phyloP scores from a whole-genome alignment of 139 green algal genomes.

The Chlamydomonas applanata region DNA sequence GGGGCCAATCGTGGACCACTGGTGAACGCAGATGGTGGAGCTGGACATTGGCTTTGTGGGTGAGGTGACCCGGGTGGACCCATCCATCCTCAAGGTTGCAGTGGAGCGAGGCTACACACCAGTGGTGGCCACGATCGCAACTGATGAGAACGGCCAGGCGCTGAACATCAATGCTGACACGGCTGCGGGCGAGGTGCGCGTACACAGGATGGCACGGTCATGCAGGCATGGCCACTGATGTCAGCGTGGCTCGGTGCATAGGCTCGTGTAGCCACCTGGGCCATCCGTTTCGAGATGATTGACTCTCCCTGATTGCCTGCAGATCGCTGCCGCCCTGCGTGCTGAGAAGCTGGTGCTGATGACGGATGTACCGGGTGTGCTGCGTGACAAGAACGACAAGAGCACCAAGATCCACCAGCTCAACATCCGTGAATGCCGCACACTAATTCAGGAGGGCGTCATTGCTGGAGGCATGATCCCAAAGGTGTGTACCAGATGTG shows the following conservation, averaged over 20 bases:
- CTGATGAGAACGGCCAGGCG: conserved; percentile 73
- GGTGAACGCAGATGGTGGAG: conserved; percentile 75
- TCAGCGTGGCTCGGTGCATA: neutral
- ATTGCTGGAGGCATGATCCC: conserved; percentile 98
- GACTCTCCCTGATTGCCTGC: neutral
- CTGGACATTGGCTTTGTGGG: conserved; percentile 93
- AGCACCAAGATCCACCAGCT: conserved; percentile 73
- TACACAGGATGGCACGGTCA: too few species aligned
- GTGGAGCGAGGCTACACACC: conserved; percentile 84
- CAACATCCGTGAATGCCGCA: conserved; percentile 67
- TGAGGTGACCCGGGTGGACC: conserved; percentile 87
- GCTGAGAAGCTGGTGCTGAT: conserved; percentile 99
- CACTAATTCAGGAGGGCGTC: conserved; percentile 87
- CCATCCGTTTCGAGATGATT: neutral
- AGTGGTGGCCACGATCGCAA: conserved; percentile 94
- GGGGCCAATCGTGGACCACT: too few species aligned
- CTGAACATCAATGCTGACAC: conserved; percentile 99
- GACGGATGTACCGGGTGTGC: conserved; percentile 93
- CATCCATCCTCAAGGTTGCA: conserved; percentile 67
- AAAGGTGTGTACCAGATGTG: conserved; percentile 59
- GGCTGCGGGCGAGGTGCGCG: conserved; percentile 87
- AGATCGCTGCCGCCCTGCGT: conserved; percentile 87
- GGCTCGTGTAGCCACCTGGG: neutral
- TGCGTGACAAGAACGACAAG: conserved; percentile 88
- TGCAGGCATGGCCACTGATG: too few species aligned